Percentiles rank a stretch among this genome's conserved stretches.
phyloP scores from a whole-genome alignment of 306 rosid species.

The Sphenostylis stenocarpa region DNA sequence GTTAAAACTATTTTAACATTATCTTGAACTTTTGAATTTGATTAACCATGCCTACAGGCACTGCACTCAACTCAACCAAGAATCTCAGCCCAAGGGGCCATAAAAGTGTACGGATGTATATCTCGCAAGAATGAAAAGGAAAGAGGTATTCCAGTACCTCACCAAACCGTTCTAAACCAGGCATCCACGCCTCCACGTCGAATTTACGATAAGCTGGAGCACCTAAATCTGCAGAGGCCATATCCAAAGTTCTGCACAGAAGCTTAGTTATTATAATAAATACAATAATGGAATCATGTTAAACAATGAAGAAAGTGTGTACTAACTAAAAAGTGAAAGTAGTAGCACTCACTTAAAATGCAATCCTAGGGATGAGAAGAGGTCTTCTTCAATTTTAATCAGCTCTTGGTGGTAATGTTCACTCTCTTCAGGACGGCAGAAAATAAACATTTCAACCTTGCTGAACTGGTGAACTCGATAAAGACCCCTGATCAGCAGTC shows the following conservation, averaged over 20 bases:
- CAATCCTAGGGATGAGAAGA: conserved; percentile 76
- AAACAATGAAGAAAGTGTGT: conserved; percentile 22
- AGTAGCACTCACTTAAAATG: conserved; percentile 67
- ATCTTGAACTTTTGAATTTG: background rate
- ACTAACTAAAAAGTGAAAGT: background rate
- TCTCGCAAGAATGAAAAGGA: background rate
- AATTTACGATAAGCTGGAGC: conserved; percentile 94
- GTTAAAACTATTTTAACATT: background rate
- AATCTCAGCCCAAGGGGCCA: background rate
- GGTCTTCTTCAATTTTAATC: conserved; percentile 80
- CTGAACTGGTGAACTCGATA: conserved; percentile 99
- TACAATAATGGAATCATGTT: conserved; percentile 4
- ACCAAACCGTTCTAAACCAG: conserved; percentile 89
- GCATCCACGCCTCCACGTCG: conserved; percentile 98
- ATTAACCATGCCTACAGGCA: background rate
- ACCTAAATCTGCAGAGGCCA: conserved; percentile 93
- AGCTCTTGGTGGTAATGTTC: conserved; percentile 83
- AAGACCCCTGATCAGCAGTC: conserved; percentile 74
- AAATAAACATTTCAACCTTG: conserved; percentile 90
- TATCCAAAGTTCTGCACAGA: conserved; percentile 80
- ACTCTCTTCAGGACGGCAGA: conserved; percentile 88
- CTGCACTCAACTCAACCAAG: background rate
- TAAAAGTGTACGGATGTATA: background rate
- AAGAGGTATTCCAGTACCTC: conserved; percentile 57
- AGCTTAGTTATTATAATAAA: conserved; percentile 28